Evolutionary conservation across 73 alveolate species (phyloP).

Genomic region (Tetrahymena malaccensis): DNA sequence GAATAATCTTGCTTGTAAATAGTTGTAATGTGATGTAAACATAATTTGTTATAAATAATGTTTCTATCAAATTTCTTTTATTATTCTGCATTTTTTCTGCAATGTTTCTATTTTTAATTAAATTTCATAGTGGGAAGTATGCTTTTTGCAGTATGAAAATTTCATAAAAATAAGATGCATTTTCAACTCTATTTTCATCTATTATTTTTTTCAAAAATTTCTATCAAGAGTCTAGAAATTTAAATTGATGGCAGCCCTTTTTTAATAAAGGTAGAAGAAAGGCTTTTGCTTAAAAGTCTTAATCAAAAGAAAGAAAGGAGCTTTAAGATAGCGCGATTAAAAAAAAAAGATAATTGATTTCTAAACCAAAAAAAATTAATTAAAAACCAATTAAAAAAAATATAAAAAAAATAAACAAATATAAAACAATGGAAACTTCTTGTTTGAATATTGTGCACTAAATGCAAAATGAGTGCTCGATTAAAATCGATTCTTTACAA

Average conservation of each 20-base stretch:
- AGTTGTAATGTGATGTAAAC: background rate
- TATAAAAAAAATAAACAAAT: background rate
- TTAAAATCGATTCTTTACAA: background rate
- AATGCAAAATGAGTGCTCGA: slow-evolving; percentile 1
- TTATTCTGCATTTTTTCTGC: background rate
- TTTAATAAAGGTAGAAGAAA: background rate
- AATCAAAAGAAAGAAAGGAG: background rate
- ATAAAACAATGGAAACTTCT: background rate
- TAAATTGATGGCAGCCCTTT: background rate
- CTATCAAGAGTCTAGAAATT: background rate
- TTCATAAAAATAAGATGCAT: background rate
- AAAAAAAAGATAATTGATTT: background rate
- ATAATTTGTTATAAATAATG: background rate
- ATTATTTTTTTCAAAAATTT: background rate
- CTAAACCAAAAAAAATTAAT: background rate
- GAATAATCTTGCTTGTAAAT: background rate
- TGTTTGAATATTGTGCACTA: background rate
- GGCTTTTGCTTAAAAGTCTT: background rate
- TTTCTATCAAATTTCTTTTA: background rate
- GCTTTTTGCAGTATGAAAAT: background rate
- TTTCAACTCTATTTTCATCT: background rate
- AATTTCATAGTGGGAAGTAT: background rate
- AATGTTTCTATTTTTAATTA: background rate
- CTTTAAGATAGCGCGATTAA: background rate
- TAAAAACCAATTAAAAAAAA: background rate